These are phyloP conservation scores for Abelmoschus esculentus DNA, from an alignment of 345 rosid species.

Conservation along the genomic window DNA sequence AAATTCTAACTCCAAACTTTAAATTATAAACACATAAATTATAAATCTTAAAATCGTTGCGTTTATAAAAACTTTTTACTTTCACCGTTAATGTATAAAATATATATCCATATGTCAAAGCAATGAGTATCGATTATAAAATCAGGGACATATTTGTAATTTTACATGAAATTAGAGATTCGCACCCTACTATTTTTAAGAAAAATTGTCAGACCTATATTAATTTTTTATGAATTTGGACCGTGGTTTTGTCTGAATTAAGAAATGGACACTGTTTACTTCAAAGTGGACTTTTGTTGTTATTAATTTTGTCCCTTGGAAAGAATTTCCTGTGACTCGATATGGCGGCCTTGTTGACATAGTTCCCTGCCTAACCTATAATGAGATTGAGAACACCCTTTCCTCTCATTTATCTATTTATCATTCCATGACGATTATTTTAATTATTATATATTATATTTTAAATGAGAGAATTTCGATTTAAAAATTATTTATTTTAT, in stretches of 20 bases:
- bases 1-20: too few species aligned
- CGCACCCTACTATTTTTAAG: neutral
- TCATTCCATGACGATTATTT: too few species aligned
- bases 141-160: neutral
- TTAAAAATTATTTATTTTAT: too few species aligned
- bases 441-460: too few species aligned
- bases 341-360: conserved; percentile 9
- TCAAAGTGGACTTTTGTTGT: conserved; percentile 22
- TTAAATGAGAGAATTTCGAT: too few species aligned
- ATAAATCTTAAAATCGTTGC: too few species aligned
- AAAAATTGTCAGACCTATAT: neutral
- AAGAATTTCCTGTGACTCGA: neutral
- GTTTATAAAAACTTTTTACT: too few species aligned
- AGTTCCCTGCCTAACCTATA: neutral
- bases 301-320: conserved; percentile 15
- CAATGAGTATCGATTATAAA: neutral
- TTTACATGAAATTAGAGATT: conserved; percentile 2
- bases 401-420: neutral
- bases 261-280: conserved; percentile 12
- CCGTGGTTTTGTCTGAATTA: conserved; percentile 7
- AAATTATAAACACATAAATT: too few species aligned
- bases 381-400: neutral
- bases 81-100: too few species aligned
- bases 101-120: too few species aligned
- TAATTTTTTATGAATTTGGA: neutral